phyloP scores from a whole-genome alignment of 2,329 filamentous ascomycete species.

The Fusarium begoniae region DNA sequence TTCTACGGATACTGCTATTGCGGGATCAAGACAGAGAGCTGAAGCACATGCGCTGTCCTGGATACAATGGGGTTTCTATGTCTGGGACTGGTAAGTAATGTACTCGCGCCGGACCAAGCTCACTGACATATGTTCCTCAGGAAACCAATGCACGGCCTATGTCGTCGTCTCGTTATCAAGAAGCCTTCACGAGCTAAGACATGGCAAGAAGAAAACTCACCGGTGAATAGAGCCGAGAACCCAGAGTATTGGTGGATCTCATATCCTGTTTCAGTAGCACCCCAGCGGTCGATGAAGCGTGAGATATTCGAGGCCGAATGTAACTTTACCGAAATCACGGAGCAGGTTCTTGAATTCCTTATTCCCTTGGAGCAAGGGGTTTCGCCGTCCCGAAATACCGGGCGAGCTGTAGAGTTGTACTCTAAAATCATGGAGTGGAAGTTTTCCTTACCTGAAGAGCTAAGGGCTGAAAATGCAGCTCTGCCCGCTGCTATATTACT shows the following conservation, averaged over 20 bases:
- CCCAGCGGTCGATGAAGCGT: slow-evolving; percentile 8
- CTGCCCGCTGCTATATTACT: slow-evolving; percentile 15
- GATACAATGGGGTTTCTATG: slow-evolving; percentile 32
- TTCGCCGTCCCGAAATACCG: background rate
- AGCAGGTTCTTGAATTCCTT: slow-evolving; percentile 20
- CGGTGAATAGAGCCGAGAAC: slow-evolving; percentile 5
- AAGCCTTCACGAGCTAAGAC: slow-evolving; percentile 3
- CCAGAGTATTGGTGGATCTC: slow-evolving; percentile 29
- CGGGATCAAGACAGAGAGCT: slow-evolving; percentile 14
- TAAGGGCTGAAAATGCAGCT: slow-evolving; percentile 17
- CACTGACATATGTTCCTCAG: background rate
- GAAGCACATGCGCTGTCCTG: slow-evolving; percentile 26
- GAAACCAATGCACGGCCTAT: slow-evolving; percentile 29
- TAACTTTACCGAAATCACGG: slow-evolving; percentile 18
- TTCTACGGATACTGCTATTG: slow-evolving; percentile 13
- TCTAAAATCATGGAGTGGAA: slow-evolving; percentile 18
- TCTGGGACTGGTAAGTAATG: slow-evolving; percentile 23
- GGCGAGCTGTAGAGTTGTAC: slow-evolving; percentile 10
- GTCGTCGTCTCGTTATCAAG: slow-evolving; percentile 7
- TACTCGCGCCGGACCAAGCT: background rate
- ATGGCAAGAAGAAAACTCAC: slow-evolving; percentile 11
- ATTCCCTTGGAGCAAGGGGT: slow-evolving; percentile 8
- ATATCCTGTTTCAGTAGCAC: slow-evolving; percentile 10
- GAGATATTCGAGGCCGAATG: slow-evolving; percentile 28
- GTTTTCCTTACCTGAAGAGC: slow-evolving; percentile 16